phyloP scores from a whole-genome alignment of 768 basidiomycete genomes.

The Cystoderma amianthinum region DNA sequence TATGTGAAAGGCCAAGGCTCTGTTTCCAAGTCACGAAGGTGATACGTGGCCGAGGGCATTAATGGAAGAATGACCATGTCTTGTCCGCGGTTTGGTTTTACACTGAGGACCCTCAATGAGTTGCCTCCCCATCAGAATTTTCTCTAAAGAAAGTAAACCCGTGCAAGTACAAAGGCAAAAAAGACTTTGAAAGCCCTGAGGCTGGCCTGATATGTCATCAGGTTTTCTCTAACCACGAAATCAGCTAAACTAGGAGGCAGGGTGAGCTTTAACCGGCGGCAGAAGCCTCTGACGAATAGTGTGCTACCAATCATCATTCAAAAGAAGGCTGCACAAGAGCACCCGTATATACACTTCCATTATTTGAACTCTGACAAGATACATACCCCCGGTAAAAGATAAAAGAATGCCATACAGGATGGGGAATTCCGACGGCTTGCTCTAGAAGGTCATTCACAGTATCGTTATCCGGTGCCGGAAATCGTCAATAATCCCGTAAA shows the following conservation, averaged over 20 bases:
- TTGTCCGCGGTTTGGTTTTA: neutral
- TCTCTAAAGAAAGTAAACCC: neutral
- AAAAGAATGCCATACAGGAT: neutral
- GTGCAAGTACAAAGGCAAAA: too few species aligned
- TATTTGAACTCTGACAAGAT: too few species aligned
- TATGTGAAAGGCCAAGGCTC: too few species aligned
- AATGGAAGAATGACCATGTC: too few species aligned
- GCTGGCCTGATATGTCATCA: neutral
- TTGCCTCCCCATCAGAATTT: neutral
- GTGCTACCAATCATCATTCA: neutral
- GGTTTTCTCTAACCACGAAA: neutral
- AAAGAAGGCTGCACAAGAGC: neutral
- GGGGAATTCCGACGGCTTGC: neutral
- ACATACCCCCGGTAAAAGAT: neutral
- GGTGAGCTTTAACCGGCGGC: neutral
- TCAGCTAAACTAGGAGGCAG: neutral
- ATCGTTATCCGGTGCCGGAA: neutral
- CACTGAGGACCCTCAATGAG: neutral
- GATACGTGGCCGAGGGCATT: neutral
- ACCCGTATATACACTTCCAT: neutral
- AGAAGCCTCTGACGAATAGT: neutral
- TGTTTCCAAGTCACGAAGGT: too few species aligned
- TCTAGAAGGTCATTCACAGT: neutral
- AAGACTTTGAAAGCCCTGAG: too few species aligned
- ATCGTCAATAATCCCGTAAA: too few species aligned